Evolutionary conservation across 106 monocot genomes (phyloP).

Genomic region (Chionographis japonica): DNA sequence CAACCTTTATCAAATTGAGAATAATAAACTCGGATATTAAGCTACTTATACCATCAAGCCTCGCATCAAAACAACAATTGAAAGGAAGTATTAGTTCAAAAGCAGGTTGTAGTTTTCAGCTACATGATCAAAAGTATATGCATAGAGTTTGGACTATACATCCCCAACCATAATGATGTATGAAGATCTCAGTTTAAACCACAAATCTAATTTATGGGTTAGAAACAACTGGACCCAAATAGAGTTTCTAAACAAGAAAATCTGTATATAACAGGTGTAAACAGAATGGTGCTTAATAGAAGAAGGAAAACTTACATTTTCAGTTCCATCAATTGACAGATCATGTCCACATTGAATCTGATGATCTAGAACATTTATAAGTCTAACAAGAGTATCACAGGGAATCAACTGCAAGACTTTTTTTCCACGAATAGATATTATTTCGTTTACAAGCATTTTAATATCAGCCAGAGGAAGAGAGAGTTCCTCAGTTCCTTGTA

Average conservation of each 20-base stretch:
- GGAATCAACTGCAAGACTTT: slow-evolving; percentile 73
- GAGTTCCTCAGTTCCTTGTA: slow-evolving; percentile 37
- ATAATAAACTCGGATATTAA: background rate
- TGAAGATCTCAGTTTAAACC: too few species aligned
- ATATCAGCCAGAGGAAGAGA: slow-evolving; percentile 61
- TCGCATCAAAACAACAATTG: background rate
- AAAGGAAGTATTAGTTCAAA: background rate
- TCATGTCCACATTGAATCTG: slow-evolving; percentile 84
- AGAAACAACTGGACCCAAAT: background rate
- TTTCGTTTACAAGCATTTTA: slow-evolving; percentile 72
- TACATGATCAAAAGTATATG: too few species aligned
- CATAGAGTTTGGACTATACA: too few species aligned
- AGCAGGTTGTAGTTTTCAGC: too few species aligned
- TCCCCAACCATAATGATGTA: too few species aligned
- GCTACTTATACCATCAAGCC: background rate
- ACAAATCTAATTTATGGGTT: too few species aligned
- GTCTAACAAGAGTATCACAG: slow-evolving; percentile 57
- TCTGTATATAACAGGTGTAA: background rate
- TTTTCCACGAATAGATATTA: slow-evolving; percentile 58
- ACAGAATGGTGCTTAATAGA: background rate
- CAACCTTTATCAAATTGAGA: slow-evolving; percentile 10
- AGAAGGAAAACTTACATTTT: slow-evolving; percentile 48
- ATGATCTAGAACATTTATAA: slow-evolving; percentile 71
- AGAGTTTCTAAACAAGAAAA: background rate
- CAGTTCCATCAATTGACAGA: slow-evolving; percentile 67